Percentiles rank a stretch among this genome's conserved stretches.
phyloP scores from a whole-genome alignment of 2,329 filamentous ascomycete species.

The Talaromyces atroroseus region DNA sequence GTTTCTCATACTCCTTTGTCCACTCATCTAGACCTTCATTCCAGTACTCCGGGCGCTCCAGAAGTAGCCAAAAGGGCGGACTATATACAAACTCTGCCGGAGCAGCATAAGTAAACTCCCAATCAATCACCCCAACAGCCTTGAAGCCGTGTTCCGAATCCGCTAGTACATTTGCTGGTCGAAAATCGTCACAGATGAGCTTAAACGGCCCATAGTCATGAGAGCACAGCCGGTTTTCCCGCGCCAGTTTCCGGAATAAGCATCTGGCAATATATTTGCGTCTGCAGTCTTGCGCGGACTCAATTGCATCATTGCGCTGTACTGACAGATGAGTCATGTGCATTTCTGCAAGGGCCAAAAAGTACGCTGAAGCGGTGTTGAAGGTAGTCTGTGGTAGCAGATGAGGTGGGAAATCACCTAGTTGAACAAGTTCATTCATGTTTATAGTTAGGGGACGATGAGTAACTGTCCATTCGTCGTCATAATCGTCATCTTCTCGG shows the following conservation, averaged over 20 bases:
- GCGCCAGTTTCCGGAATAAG: slow-evolving; percentile 19
- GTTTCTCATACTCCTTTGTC: slow-evolving; percentile 32
- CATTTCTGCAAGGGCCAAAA: slow-evolving; percentile 34
- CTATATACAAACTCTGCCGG: slow-evolving; percentile 17
- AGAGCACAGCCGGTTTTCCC: slow-evolving; percentile 11
- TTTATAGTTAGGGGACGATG: slow-evolving; percentile 37
- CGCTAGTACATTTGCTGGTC: slow-evolving; percentile 23
- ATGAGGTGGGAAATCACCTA: slow-evolving; percentile 20
- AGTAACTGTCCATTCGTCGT: slow-evolving; percentile 23
- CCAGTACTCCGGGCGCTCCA: slow-evolving; percentile 25
- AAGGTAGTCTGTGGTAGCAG: slow-evolving; percentile 20
- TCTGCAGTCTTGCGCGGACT: slow-evolving; percentile 20
- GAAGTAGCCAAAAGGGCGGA: slow-evolving; percentile 19
- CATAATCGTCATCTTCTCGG: slow-evolving; percentile 14
- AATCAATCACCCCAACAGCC: slow-evolving; percentile 22
- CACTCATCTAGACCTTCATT: slow-evolving; percentile 31
- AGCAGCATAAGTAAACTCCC: slow-evolving; percentile 25
- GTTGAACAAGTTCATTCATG: slow-evolving; percentile 36
- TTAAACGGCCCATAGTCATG: slow-evolving; percentile 23
- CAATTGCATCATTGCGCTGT: slow-evolving; percentile 36
- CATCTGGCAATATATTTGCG: slow-evolving; percentile 19
- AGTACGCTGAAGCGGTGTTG: slow-evolving; percentile 35
- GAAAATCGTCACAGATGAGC: slow-evolving; percentile 24
- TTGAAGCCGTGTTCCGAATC: slow-evolving; percentile 16
- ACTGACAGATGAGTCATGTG: slow-evolving; percentile 37